Percentiles rank a stretch among this genome's conserved stretches.
phyloP scores from a whole-genome alignment of 78 protist genomes.

The Cavenderia fasciculata region DNA sequence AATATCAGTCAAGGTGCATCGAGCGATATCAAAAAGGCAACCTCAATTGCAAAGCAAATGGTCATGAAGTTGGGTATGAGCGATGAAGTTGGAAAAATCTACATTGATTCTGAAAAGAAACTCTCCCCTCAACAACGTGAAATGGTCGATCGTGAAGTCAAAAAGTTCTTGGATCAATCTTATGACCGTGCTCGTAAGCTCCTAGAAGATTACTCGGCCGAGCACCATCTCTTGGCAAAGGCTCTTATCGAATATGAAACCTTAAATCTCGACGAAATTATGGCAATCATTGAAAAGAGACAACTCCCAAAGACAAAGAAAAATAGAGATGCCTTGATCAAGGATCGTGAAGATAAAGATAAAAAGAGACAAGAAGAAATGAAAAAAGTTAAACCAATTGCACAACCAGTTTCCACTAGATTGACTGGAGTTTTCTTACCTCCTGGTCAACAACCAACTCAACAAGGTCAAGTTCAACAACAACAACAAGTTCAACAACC shows the following conservation, averaged over 20 bases:
- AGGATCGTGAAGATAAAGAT: constrained; percentile 44
- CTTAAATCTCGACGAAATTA: constrained; percentile 75
- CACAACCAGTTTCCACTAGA: neutral
- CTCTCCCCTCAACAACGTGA: constrained; percentile 24
- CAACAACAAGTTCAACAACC: neutral
- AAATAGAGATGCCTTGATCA: constrained; percentile 8
- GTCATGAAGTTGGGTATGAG: constrained; percentile 85
- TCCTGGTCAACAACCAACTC: neutral
- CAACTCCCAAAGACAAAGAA: constrained; percentile 15
- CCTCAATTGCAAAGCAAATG: constrained; percentile 79
- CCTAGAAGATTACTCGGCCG: constrained; percentile 49
- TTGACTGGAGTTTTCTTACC: constrained; percentile 7
- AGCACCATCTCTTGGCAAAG: constrained; percentile 81
- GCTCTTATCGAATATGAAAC: constrained; percentile 88
- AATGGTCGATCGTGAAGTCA: constrained; percentile 76
- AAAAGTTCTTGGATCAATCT: constrained; percentile 43
- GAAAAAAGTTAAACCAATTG: neutral
- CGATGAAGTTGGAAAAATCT: constrained; percentile 66
- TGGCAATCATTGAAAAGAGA: constrained; percentile 37
- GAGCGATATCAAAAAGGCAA: constrained; percentile 62
- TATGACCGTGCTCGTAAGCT: constrained; percentile 56
- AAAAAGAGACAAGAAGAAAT: constrained; percentile 35
- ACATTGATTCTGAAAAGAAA: constrained; percentile 62
- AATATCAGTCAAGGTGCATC: constrained; percentile 84
- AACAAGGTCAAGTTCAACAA: neutral